Conservation (phyloP, 441 rosid species). For the Erysimum pusillum region DNA sequence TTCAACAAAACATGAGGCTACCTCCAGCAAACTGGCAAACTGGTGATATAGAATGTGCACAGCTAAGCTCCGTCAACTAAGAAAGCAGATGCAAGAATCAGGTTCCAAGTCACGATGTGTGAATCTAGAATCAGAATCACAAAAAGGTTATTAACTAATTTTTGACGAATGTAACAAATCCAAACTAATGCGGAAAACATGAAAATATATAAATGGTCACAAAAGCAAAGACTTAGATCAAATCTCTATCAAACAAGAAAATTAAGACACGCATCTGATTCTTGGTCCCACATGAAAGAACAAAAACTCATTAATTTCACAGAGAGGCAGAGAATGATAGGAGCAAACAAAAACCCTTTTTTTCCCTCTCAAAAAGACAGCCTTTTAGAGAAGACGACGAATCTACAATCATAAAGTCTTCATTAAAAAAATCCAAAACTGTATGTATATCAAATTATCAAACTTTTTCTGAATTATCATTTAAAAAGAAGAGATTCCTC, state of each 20-base stretch:
- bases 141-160: constrained; percentile 25
- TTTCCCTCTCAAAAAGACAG: constrained; percentile 21
- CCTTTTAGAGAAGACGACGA: constrained; percentile 42
- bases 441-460: constrained; percentile 14
- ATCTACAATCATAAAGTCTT: constrained; percentile 36
- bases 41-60: constrained; percentile 35
- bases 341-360: constrained; percentile 34
- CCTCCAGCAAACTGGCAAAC: constrained; percentile 24
- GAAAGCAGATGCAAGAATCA: constrained; percentile 39
- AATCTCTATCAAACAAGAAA: constrained; percentile 37
- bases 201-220: constrained; percentile 30
- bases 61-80: constrained; percentile 30
- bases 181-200: constrained; percentile 19
- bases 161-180: not conserved
- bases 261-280: constrained; percentile 41
- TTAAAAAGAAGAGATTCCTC: constrained; percentile 42
- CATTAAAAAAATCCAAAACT: constrained; percentile 11
- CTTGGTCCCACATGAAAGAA: constrained; percentile 42
- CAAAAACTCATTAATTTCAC: constrained; percentile 36
- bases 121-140: constrained; percentile 41
- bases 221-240: constrained; percentile 22
- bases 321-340: constrained; percentile 32
- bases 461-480: constrained; percentile 2
- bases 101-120: constrained; percentile 29
- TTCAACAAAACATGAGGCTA: constrained; percentile 35